phyloP scores from a whole-genome alignment of 305 asterid species.

The Fraxinus baroniana region DNA sequence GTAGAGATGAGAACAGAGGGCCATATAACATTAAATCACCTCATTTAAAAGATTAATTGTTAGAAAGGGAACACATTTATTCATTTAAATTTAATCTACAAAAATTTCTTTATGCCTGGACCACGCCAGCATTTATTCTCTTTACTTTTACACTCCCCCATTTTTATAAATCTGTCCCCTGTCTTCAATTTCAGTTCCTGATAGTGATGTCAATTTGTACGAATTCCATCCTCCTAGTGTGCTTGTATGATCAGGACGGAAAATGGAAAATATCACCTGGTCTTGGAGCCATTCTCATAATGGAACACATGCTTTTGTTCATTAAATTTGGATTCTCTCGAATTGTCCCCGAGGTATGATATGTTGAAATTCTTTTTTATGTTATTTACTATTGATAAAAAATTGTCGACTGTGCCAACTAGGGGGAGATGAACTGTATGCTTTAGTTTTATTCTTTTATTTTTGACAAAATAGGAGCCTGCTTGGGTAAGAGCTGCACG shows the following conservation, averaged over 20 bases:
- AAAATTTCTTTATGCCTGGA: background rate
- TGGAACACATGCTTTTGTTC: slow-evolving; percentile 83
- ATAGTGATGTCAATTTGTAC: slow-evolving; percentile 88
- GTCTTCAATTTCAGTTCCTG: slow-evolving; percentile 61
- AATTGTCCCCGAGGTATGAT: slow-evolving; percentile 82
- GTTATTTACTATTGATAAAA: background rate
- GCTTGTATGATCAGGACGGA: slow-evolving; percentile 82
- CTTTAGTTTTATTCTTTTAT: background rate
- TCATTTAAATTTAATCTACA: background rate
- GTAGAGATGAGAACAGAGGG: background rate
- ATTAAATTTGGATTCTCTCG: slow-evolving; percentile 83
- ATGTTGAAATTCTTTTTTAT: slow-evolving; percentile 1
- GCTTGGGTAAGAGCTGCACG: slow-evolving; percentile 91
- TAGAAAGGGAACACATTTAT: background rate
- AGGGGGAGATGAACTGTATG: background rate
- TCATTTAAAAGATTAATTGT: background rate
- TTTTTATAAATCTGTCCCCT: slow-evolving; percentile 11
- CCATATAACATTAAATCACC: background rate
- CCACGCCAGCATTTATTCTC: background rate
- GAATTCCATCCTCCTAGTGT: slow-evolving; percentile 72
- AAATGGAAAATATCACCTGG: slow-evolving; percentile 84
- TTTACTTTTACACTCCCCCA: background rate
- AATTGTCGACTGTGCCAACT: background rate
- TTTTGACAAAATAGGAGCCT: slow-evolving; percentile 60
- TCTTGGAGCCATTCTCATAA: slow-evolving; percentile 76